Percentiles rank a stretch among this genome's conserved stretches.
Conservation (phyloP, 2,329 filamentous ascomycete species). For the Venturia pyrina region DNA sequence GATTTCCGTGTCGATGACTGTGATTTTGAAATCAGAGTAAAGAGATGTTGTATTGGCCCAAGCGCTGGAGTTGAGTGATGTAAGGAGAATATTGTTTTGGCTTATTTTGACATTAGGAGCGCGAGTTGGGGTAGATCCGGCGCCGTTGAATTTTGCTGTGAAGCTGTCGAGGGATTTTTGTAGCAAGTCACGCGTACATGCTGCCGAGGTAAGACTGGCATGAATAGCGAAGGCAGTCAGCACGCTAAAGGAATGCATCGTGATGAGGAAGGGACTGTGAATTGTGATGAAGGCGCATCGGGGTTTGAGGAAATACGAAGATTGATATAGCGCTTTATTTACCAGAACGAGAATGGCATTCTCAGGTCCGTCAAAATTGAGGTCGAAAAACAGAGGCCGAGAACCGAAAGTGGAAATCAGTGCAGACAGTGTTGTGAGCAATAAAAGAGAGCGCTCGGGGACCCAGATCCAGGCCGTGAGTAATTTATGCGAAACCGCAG, state of each 20-base stretch:
- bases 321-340: background rate
- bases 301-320: background rate
- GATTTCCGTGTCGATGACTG: constrained; percentile 6
- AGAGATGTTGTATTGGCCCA: background rate
- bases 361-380: background rate
- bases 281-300: background rate
- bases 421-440: background rate
- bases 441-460: too few species aligned
- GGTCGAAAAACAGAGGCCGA: background rate
- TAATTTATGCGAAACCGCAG: too few species aligned
- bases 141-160: background rate
- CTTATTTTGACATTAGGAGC: constrained; percentile 4
- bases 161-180: background rate
- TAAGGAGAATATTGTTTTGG: constrained; percentile 6
- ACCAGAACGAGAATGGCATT: background rate
- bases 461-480: too few species aligned
- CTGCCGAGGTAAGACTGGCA: background rate
- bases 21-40: background rate
- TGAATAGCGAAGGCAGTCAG: background rate
- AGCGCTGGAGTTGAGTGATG: background rate
- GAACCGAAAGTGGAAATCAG: background rate
- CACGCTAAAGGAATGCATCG: background rate
- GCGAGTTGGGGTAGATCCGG: background rate
- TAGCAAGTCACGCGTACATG: constrained; percentile 4
- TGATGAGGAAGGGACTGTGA: background rate